Evolutionary conservation across 805 yeast genomes (phyloP).

Genomic region (Ogataea paradorogensis): DNA sequence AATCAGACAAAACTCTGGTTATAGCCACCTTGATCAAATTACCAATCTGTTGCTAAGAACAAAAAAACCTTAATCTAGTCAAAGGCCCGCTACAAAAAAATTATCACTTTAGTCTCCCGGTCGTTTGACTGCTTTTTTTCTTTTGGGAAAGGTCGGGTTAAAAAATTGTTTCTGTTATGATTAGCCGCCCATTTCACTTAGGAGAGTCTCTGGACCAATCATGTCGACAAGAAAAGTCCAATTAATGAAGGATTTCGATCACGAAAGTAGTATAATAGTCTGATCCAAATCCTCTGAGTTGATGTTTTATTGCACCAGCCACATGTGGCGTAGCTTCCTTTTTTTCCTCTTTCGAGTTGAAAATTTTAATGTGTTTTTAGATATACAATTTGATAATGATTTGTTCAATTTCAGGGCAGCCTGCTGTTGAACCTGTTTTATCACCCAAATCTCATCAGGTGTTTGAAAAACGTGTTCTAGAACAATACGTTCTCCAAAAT

Average conservation of each 20-base stretch:
- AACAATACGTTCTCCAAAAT: slow-evolving; percentile 57
- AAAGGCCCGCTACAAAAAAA: slow-evolving; percentile 4
- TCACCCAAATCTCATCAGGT: slow-evolving; percentile 69
- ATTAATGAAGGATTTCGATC: too few species aligned
- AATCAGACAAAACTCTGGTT: slow-evolving; percentile 2
- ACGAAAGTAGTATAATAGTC: too few species aligned
- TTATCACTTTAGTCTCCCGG: slow-evolving; percentile 4
- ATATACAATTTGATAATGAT: slow-evolving; percentile 17
- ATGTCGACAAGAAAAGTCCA: too few species aligned
- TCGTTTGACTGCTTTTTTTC: slow-evolving; percentile 5
- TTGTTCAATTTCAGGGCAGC: slow-evolving; percentile 60
- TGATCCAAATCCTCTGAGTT: too few species aligned
- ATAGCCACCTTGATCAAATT: not conserved
- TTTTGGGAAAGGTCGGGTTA: not conserved
- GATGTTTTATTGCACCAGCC: not conserved
- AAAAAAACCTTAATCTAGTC: slow-evolving; percentile 1
- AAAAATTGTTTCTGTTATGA: not conserved
- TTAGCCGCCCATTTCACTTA: too few species aligned
- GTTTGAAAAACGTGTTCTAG: slow-evolving; percentile 63
- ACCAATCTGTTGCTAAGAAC: slow-evolving; percentile 1
- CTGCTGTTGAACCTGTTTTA: slow-evolving; percentile 67
- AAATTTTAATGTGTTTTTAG: slow-evolving; percentile 3
- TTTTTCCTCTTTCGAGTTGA: not conserved
- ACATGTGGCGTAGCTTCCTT: slow-evolving; percentile 8
- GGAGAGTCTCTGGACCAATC: too few species aligned